Conservation (phyloP, 1,139 yeast species). For the Yamadazyma songkhlaensis region DNA sequence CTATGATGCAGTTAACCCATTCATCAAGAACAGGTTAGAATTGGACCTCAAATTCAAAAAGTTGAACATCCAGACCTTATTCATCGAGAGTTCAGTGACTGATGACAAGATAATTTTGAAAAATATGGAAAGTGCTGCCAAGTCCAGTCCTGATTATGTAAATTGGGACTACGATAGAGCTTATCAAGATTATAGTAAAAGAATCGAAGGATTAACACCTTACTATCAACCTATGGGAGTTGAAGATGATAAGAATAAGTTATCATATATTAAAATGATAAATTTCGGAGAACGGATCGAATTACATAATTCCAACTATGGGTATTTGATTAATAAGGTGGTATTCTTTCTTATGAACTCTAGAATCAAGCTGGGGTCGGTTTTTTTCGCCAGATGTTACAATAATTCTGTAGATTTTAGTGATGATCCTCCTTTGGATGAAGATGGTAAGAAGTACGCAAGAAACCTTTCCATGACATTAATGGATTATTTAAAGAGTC, state of each 20-base stretch:
- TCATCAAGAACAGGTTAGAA: constrained; percentile 61
- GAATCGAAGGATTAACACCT: constrained; percentile 51
- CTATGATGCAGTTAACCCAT: constrained; percentile 92
- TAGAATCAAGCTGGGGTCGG: constrained; percentile 79
- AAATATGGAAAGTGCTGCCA: constrained; percentile 79
- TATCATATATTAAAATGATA: constrained; percentile 77
- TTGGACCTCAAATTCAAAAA: constrained; percentile 53
- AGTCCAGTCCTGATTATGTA: constrained; percentile 82
- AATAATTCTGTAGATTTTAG: constrained; percentile 54
- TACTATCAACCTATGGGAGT: constrained; percentile 52
- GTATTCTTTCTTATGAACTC: constrained; percentile 89
- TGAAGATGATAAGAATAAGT: constrained; percentile 41
- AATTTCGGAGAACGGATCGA: constrained; percentile 89
- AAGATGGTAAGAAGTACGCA: constrained; percentile 55
- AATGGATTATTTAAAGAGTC: constrained; percentile 30
- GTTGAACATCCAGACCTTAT: constrained; percentile 70
- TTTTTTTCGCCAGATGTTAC: constrained; percentile 83
- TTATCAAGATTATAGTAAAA: constrained; percentile 54
- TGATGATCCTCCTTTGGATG: constrained; percentile 66
- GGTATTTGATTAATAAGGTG: constrained; percentile 85
- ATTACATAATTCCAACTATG: constrained; percentile 77
- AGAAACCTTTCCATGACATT: constrained; percentile 37
- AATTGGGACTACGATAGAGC: constrained; percentile 70
- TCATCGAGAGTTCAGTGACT: constrained; percentile 85
- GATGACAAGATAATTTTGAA: constrained; percentile 66